These are phyloP conservation scores for Cryptosporidium ryanae DNA, from an alignment of 169 alveolate species.

Conservation along the genomic window DNA sequence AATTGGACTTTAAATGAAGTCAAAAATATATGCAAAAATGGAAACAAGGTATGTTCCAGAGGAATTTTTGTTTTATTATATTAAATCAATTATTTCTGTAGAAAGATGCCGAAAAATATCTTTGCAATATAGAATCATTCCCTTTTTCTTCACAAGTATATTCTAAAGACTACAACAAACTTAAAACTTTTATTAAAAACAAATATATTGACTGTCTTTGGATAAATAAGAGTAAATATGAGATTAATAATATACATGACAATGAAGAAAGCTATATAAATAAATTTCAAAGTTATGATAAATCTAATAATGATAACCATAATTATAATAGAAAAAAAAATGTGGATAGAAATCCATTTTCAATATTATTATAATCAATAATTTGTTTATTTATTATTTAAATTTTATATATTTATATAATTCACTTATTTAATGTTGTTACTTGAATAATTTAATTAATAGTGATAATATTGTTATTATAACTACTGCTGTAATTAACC, in stretches of 20 bases:
- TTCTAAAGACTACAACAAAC: neutral
- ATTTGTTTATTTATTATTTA: neutral
- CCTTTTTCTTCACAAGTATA: conserved; percentile 10
- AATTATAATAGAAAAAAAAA: conserved; percentile 10
- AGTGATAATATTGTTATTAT: conserved; percentile 64
- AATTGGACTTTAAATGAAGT: conserved; percentile 81
- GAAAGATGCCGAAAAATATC: conserved; percentile 17
- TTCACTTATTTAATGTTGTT: neutral
- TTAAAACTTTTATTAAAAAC: conserved; percentile 44
- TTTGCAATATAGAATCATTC: neutral
- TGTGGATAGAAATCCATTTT: conserved; percentile 44
- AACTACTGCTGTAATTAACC: conserved; percentile 70
- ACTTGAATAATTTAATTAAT: conserved; percentile 65
- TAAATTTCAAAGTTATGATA: too few relatives aligned
- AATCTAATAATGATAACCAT: neutral
- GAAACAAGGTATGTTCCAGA: conserved; percentile 76
- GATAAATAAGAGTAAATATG: conserved; percentile 3
- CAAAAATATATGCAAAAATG: conserved; percentile 76
- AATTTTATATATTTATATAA: neutral
- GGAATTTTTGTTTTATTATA: neutral
- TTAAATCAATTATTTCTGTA: neutral
- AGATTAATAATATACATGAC: neutral
- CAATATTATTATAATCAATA: neutral
- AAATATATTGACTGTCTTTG: conserved; percentile 40
- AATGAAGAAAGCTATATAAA: neutral